phyloP scores from a whole-genome alignment of 2,329 filamentous ascomycete species.

The Verticillium zaregamsianum region DNA sequence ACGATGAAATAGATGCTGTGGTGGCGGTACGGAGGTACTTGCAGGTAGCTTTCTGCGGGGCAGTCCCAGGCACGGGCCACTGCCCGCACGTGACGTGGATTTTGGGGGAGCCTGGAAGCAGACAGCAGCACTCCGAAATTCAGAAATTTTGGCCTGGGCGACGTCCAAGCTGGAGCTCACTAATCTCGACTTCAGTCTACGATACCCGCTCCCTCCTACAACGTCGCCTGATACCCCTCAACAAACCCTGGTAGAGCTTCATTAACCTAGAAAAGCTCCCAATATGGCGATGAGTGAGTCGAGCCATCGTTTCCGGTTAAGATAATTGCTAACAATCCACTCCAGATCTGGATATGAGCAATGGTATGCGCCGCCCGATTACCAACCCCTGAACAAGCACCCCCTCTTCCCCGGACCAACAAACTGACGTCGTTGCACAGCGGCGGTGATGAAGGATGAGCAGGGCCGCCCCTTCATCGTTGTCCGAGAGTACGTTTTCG shows the following conservation, averaged over 20 bases:
- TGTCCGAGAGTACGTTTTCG: constrained; percentile 78
- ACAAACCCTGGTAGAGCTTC: background rate
- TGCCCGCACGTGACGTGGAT: background rate
- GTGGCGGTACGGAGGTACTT: no score
- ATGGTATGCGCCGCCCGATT: constrained; percentile 53
- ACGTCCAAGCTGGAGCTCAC: constrained; percentile 5
- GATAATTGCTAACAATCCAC: constrained; percentile 27
- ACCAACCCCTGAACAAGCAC: background rate
- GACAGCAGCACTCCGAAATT: constrained; percentile 13
- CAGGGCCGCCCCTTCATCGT: constrained; percentile 96
- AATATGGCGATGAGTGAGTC: constrained; percentile 21
- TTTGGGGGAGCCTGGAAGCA: constrained; percentile 6
- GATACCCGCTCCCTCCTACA: background rate
- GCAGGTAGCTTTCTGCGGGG: background rate
- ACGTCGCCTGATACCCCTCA: background rate
- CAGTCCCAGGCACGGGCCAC: background rate
- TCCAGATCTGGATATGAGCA: constrained; percentile 76
- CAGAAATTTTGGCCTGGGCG: constrained; percentile 16
- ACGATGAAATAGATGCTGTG: no score
- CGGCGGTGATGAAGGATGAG: constrained; percentile 89
- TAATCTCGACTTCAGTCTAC: background rate
- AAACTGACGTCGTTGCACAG: constrained; percentile 27
- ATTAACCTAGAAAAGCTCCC: constrained; percentile 1
- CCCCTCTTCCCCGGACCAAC: background rate
- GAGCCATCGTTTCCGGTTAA: background rate